A percentile compares a stretch with the other conserved stretches of the same genome.
Conservation (phyloP, 192 early-diverging fungal genomes). For the Haplosporangium gracile region DNA sequence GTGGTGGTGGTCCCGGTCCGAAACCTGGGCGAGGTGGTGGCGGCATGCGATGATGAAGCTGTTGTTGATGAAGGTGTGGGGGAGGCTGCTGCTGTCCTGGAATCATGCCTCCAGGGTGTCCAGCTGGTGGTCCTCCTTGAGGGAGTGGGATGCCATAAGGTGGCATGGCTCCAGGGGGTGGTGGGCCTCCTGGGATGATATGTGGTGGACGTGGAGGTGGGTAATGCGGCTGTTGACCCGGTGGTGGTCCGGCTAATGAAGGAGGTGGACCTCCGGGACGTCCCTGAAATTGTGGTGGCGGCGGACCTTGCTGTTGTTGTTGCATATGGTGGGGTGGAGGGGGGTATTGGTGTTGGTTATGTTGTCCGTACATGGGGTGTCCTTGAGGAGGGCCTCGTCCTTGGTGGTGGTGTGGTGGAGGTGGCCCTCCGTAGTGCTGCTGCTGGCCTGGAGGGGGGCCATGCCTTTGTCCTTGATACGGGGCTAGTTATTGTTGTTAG, state of each 20-base stretch:
- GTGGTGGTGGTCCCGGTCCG: constrained; percentile 30
- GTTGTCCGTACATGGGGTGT: constrained; percentile 15
- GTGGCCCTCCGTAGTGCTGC: constrained; percentile 23
- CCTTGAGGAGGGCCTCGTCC: constrained; percentile 20
- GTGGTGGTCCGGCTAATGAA: constrained; percentile 22
- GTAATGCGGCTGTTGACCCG: constrained; percentile 25
- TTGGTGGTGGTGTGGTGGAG: constrained; percentile 26
- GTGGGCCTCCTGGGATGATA: constrained; percentile 14
- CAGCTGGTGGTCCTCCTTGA: constrained; percentile 9
- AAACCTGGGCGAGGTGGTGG: constrained; percentile 15
- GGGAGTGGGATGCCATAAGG: constrained; percentile 12
- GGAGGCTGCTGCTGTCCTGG: constrained; percentile 4
- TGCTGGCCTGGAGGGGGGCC: neutral
- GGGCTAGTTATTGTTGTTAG: neutral
- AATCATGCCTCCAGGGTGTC: constrained; percentile 1
- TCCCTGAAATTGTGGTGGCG: constrained; percentile 40
- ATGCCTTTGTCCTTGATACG: constrained; percentile 25
- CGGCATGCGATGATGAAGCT: constrained; percentile 18
- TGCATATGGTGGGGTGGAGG: constrained; percentile 32
- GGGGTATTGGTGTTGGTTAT: constrained; percentile 10
- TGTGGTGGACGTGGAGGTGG: constrained; percentile 28
- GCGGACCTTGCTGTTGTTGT: constrained; percentile 43
- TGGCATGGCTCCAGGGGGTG: constrained; percentile 4
- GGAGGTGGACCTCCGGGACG: neutral
- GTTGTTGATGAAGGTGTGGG: neutral